Evolutionary conservation across 192 early-diverging fungal genomes (phyloP).

Genomic region (Mortierella antarctica): DNA sequence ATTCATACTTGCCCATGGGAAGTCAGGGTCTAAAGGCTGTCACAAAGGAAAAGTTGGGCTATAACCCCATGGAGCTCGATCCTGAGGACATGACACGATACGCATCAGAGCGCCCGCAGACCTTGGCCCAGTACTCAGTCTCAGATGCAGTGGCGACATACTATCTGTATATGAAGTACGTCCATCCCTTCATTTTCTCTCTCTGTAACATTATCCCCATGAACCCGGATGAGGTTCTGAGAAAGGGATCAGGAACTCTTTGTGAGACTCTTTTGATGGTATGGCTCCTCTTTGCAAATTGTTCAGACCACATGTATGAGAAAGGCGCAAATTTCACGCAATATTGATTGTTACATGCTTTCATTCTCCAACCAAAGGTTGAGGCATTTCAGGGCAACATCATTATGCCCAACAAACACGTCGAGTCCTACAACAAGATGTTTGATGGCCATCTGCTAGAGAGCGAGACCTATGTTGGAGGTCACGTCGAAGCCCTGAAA

Average conservation of each 20-base stretch:
- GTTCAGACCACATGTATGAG: neutral
- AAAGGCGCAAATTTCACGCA: neutral
- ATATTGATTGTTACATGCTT: neutral
- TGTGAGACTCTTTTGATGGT: constrained; percentile 98
- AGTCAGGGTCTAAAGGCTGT: constrained; percentile 98
- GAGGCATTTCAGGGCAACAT: constrained; percentile 90
- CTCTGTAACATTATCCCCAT: constrained; percentile 99
- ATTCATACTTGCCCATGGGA: constrained; percentile 96
- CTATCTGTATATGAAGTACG: constrained; percentile 99
- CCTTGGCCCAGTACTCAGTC: constrained; percentile 96
- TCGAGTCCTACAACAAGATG: constrained; percentile 78
- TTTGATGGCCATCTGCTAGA: constrained; percentile 92
- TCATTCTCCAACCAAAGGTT: constrained; percentile 60
- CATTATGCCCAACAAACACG: constrained; percentile 98
- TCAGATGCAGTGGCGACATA: constrained; percentile 99
- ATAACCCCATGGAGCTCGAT: constrained; percentile 98
- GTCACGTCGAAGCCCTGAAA: constrained; percentile 99
- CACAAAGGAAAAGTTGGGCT: constrained; percentile 94
- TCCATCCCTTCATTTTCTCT: constrained; percentile 99
- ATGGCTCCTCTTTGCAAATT: constrained; percentile 17
- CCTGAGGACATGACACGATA: constrained; percentile 99
- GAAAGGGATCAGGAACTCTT: constrained; percentile 95
- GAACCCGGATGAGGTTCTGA: constrained; percentile 95
- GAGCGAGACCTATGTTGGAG: constrained; percentile 97
- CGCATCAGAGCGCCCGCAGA: constrained; percentile 92